phyloP scores from a whole-genome alignment of 768 basidiomycete species.

The Mrakia blollopis region DNA sequence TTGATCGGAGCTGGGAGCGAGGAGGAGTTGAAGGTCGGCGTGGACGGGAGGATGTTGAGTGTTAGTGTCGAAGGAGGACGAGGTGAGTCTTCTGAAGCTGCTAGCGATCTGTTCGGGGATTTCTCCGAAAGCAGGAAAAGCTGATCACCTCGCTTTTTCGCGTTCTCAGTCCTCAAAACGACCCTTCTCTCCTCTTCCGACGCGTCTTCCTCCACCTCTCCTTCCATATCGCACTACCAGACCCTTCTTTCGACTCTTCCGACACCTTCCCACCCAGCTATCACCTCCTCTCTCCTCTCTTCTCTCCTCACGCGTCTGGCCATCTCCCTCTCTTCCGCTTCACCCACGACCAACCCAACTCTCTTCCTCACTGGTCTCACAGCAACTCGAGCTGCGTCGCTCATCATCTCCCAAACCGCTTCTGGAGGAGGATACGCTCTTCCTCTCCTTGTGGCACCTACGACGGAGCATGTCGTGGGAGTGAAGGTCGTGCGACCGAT shows the following conservation, averaged over 20 bases:
- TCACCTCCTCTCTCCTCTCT: slow-evolving; percentile 18
- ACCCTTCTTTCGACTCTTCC: slow-evolving; percentile 25
- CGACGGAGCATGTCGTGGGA: slow-evolving; percentile 10
- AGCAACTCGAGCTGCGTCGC: slow-evolving; percentile 21
- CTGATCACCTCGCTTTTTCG: not conserved
- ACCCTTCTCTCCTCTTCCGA: not conserved
- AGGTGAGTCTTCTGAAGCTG: slow-evolving; percentile 10
- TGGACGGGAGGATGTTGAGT: slow-evolving; percentile 6
- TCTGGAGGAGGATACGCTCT: slow-evolving; percentile 28
- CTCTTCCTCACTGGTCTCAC: slow-evolving; percentile 23
- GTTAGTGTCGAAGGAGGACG: slow-evolving; percentile 10
- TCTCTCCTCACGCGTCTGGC: slow-evolving; percentile 29
- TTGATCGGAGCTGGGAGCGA: slow-evolving; percentile 1
- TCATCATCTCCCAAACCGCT: slow-evolving; percentile 23
- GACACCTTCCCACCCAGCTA: slow-evolving; percentile 24
- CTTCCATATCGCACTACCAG: not conserved
- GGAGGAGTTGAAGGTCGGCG: not conserved
- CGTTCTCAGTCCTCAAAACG: slow-evolving; percentile 21
- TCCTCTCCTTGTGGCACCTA: slow-evolving; percentile 23
- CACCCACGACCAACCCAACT: not conserved
- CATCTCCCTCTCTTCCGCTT: slow-evolving; percentile 8
- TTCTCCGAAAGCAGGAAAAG: not conserved
- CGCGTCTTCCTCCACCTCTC: not conserved
- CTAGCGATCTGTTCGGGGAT: no score
- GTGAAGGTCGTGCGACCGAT: slow-evolving; percentile 19